Evolutionary conservation across 257 asterid species (phyloP), one percentile per base, ranked within the genome.

Genomic region (Mentha longifolia): DNA sequence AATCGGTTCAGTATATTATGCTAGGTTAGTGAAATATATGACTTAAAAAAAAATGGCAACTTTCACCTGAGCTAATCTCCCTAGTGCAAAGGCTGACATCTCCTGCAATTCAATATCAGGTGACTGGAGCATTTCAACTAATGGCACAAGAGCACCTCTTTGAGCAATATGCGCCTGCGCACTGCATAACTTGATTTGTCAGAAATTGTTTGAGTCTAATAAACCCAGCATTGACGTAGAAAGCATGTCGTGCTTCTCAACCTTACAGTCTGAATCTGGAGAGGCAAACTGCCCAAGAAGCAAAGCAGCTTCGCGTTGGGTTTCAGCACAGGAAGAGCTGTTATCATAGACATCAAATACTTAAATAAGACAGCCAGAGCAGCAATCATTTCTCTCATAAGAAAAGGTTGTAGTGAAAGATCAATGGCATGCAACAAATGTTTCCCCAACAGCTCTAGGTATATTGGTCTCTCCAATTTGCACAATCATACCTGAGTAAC

Each of bases 271-370:
- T 25, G 28, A 25, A 25, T 25, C 28, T 25, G 28, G 28, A 25
- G 28, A 25, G 28, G 28, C 28, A 25, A 25, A 25, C 28, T 25
- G 28, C 28, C 28, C 28, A 64, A 95, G 93, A 51, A 95, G 85
- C 86, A 92, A 80, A 79, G 99, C 98, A 83, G 99, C 94, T 85
- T 92, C 71, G 2, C 98, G 84, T 81, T 92, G 97, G 88, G 97
- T 95, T 84, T 95, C 99, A 20, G 96, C 78, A 80, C 99, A 89
- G 65, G 94, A 87, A 43, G 99, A 95, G 82, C 99, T 95, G 89
- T 72, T 33, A 75, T 65, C 57, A 50, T 5, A 51, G 69, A 76
- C 51, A 67, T 15, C 15, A 62, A 13, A 71, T 57, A 55, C 67
- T 28, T 68, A 59, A 63, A 45, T 41, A 15, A 77, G 78, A 67